These are phyloP conservation scores for Karstenula rhodostoma DNA, from an alignment of 2,329 filamentous ascomycete species.

Conservation along the genomic window DNA sequence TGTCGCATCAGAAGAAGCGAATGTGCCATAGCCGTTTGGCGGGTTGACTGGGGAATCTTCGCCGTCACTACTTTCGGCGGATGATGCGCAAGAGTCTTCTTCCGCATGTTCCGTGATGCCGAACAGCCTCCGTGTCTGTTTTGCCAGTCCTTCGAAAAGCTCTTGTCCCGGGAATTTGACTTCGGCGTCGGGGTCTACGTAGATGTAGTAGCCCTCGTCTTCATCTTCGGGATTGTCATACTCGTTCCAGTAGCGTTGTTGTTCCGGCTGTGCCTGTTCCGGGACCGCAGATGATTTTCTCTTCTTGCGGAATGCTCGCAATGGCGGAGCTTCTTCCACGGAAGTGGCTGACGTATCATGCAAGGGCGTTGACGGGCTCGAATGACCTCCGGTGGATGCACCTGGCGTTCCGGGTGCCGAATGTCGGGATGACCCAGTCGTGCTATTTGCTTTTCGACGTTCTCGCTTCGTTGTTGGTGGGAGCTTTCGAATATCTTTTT, in stretches of 20 bases:
- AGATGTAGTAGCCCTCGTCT: slow-evolving; percentile 73
- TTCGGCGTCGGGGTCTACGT: slow-evolving; percentile 73
- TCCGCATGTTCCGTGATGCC: slow-evolving; percentile 31
- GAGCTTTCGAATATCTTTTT: slow-evolving; percentile 62
- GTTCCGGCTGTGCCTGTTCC: slow-evolving; percentile 25
- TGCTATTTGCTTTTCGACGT: slow-evolving; percentile 37
- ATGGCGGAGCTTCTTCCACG: slow-evolving; percentile 49
- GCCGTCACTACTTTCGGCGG: slow-evolving; percentile 58
- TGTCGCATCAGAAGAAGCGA: slow-evolving; percentile 20
- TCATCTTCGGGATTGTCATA: slow-evolving; percentile 79
- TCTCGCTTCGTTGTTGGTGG: slow-evolving; percentile 50
- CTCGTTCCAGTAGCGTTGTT: slow-evolving; percentile 78
- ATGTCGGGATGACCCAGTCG: slow-evolving; percentile 29
- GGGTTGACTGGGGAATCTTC: slow-evolving; percentile 53
- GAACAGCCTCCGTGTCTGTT: slow-evolving; percentile 36
- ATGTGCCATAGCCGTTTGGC: slow-evolving; percentile 58
- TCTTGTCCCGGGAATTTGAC: slow-evolving; percentile 69
- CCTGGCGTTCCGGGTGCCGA: slow-evolving; percentile 46
- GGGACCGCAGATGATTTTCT: slow-evolving; percentile 40
- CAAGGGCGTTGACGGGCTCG: slow-evolving; percentile 38
- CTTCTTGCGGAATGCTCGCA: slow-evolving; percentile 56
- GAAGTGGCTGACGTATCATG: slow-evolving; percentile 47
- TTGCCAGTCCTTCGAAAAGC: slow-evolving; percentile 58
- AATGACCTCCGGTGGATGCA: slow-evolving; percentile 50
- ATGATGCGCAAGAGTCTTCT: slow-evolving; percentile 33